Evolutionary conservation across 164 flowering plant genomes (phyloP).

Genomic region (Aristolochia contorta): DNA sequence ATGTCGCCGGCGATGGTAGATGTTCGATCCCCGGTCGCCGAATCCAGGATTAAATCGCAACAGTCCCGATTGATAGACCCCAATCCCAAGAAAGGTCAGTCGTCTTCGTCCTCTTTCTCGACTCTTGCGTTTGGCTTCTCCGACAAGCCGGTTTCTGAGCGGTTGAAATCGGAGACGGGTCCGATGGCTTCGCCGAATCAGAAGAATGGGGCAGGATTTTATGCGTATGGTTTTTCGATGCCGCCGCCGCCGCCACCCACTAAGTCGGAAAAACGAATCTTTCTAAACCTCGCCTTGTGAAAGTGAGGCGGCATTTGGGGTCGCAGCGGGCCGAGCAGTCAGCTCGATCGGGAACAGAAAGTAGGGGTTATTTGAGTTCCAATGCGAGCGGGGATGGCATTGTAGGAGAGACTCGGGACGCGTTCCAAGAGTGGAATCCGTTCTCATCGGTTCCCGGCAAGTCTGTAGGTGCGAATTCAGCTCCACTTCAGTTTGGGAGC

Average conservation of each 20-base stretch:
- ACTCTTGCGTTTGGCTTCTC: slow-evolving; percentile 1
- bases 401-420: slow-evolving; percentile 1
- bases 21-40: slow-evolving; percentile 4
- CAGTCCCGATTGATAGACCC: slow-evolving; percentile 15
- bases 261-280: slow-evolving; percentile 9
- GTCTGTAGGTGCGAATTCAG: slow-evolving; percentile 11
- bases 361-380: slow-evolving; percentile 1
- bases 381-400: not conserved
- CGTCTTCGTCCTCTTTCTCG: slow-evolving; percentile 6
- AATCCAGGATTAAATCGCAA: slow-evolving; percentile 7
- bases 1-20: slow-evolving; percentile 20
- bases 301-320: slow-evolving; percentile 13
- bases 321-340: slow-evolving; percentile 5
- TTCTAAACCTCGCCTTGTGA: slow-evolving; percentile 22
- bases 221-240: not conserved
- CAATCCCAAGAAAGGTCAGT: slow-evolving; percentile 19
- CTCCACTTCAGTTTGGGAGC: slow-evolving; percentile 6
- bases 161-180: not conserved
- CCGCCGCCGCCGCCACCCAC: not conserved
- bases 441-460: slow-evolving; percentile 8
- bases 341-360: not conserved
- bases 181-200: slow-evolving; percentile 6
- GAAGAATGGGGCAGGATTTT: slow-evolving; percentile 1
- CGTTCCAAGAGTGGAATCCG: slow-evolving; percentile 12
- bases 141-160: not conserved